Conservation (phyloP, 306 rosid species). For the Calophaca sinica region DNA sequence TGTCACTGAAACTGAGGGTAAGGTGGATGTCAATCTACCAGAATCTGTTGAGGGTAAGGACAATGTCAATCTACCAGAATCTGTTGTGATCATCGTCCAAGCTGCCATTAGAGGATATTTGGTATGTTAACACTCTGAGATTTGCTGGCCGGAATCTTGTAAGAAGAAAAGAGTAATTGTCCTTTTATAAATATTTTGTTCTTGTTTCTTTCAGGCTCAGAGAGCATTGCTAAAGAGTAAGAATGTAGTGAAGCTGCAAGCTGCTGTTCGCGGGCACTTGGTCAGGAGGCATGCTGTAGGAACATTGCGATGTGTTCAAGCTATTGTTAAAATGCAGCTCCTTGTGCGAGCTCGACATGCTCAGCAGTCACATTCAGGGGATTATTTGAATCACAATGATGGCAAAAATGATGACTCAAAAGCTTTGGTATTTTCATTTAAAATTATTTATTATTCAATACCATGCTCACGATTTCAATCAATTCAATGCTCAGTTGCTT, state of each 20-base stretch:
- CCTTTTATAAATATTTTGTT: slow-evolving; percentile 10
- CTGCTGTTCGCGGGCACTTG: slow-evolving; percentile 92
- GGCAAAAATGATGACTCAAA: slow-evolving; percentile 41
- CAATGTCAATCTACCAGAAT: slow-evolving; percentile 48
- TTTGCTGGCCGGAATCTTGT: slow-evolving; percentile 20
- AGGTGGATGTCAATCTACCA: slow-evolving; percentile 54
- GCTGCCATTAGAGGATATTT: slow-evolving; percentile 74
- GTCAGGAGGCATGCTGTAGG: slow-evolving; percentile 91
- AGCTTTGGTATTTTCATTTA: slow-evolving; percentile 57
- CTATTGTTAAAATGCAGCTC: slow-evolving; percentile 84
- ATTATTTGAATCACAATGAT: slow-evolving; percentile 45
- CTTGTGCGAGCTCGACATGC: slow-evolving; percentile 83
- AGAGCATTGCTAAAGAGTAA: slow-evolving; percentile 58
- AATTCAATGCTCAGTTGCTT: not conserved
- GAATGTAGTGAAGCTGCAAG: slow-evolving; percentile 87
- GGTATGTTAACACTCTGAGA: slow-evolving; percentile 59
- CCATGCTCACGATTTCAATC: not conserved
- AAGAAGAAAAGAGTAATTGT: slow-evolving; percentile 19
- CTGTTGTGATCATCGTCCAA: slow-evolving; percentile 74
- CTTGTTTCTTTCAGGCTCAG: slow-evolving; percentile 64
- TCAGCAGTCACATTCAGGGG: slow-evolving; percentile 44
- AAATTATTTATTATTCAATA: slow-evolving; percentile 15
- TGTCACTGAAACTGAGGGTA: slow-evolving; percentile 52
- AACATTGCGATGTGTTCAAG: slow-evolving; percentile 89
- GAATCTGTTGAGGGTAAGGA: slow-evolving; percentile 62